Base-by-base conservation (phyloP, 1,284 basidiomycete genomes). In the Cystobasidium sp. region DNA sequence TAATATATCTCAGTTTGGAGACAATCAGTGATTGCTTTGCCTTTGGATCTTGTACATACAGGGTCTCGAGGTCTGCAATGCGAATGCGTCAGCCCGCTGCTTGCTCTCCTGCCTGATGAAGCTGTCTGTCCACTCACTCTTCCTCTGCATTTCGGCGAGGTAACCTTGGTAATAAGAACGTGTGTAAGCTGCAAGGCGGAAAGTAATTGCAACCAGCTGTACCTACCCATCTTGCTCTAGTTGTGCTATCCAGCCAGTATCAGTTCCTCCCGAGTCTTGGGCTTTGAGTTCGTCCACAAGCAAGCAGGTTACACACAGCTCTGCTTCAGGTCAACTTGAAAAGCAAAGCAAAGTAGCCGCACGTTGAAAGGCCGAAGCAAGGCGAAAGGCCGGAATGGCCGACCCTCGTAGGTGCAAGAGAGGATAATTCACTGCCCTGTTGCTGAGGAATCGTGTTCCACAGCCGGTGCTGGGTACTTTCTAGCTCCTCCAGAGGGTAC, bases 61-160 rank as follows among this genome's bases (percentile, higher is more conserved):
- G 69, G 58, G 69, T 71, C 51, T 71, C 69, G 22, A 71, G 69
- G 46, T 62, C 69, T 71, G 69, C 47, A 20, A 31, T 62, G 7
- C 2, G 10, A 53, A 7, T 51, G 49, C 20, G 46, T 52, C 51
- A 62, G 56, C 51, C 39, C 31, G 49, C 24, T 18, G 46, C 20
- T n/a, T 3, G 41, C 14, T 18, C 55, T 44, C 8, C 22, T 1
- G 5, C 16, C 43, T 7, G 6, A n/a, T 41, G 22, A 31, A 24
- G 20, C 16, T 31, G 1, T 43, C 37, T 22, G 10, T 70, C 20
- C 39, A 63, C 70, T 46, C 16, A 73, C 70, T 73, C 63, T 73
- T 73, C 51, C 70, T 65, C 63, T 73, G 70, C 62, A 73, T 65
- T 52, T 73, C 70, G 43, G 70, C 70, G 24, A 73, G 43, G 62